Percentiles rank a stretch among this genome's conserved stretches.
Evolutionary conservation across 2,329 filamentous ascomycete genomes (phyloP).

Genomic region (Botrytis medusae): DNA sequence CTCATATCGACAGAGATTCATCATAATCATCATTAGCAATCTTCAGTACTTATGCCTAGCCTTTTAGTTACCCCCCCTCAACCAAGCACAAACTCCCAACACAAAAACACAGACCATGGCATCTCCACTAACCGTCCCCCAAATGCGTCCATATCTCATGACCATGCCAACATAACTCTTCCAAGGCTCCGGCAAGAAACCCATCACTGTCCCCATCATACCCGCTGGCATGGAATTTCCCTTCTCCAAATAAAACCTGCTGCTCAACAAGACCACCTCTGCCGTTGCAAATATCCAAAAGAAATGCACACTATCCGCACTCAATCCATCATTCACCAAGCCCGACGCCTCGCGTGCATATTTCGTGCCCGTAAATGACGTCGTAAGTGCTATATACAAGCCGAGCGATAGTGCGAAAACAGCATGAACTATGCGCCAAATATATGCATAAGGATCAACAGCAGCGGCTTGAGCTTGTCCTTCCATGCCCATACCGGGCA

Average conservation of each 20-base stretch:
- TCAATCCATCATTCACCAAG: conserved; percentile 32
- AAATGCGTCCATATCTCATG: conserved; percentile 68
- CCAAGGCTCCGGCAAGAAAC: conserved; percentile 65
- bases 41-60: neutral
- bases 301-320: conserved; percentile 52
- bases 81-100: conserved; percentile 48
- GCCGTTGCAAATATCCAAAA: conserved; percentile 81
- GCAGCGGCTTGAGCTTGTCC: conserved; percentile 37
- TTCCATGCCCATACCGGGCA: conserved; percentile 15
- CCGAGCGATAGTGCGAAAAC: conserved; percentile 69
- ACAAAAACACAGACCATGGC: conserved; percentile 78
- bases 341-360: conserved; percentile 41
- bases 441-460: conserved; percentile 47
- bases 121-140: conserved; percentile 68
- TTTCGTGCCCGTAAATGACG: conserved; percentile 67
- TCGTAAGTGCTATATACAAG: conserved; percentile 66
- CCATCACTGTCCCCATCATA: conserved; percentile 61
- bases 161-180: conserved; percentile 60
- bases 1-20: neutral
- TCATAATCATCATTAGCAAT: conserved; percentile 1
- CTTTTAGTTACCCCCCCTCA: conserved; percentile 24
- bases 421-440: conserved; percentile 75
- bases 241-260: conserved; percentile 68
- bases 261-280: conserved; percentile 70
- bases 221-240: conserved; percentile 56